Conservation (phyloP, 441 rosid species). For the Geranium incanum region DNA sequence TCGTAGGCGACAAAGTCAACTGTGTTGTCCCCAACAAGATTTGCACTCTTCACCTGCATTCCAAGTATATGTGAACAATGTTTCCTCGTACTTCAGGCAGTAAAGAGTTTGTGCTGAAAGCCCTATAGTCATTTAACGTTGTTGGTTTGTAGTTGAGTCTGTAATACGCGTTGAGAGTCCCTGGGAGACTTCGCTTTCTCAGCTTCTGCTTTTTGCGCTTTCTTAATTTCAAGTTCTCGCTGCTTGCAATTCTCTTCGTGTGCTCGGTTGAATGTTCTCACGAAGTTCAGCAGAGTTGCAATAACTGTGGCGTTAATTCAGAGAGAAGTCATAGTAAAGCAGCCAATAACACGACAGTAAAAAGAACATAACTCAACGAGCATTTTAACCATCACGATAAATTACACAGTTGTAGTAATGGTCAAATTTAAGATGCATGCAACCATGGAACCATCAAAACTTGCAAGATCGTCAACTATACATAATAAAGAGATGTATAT, state of each 20-base stretch:
- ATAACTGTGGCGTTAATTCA: slow-evolving; percentile 44
- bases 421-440: background rate
- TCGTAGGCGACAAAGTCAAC: background rate
- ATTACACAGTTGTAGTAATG: background rate
- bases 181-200: slow-evolving; percentile 17
- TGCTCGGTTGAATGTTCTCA: slow-evolving; percentile 67
- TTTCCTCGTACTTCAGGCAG: background rate
- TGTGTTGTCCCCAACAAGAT: background rate
- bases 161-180: slow-evolving; percentile 2
- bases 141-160: background rate
- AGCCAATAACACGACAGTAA: background rate
- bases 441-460: too few relatives aligned
- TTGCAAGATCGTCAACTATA: too few relatives aligned
- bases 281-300: slow-evolving; percentile 76
- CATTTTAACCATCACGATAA: too few relatives aligned
- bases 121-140: background rate
- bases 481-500: too few relatives aligned
- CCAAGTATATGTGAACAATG: background rate
- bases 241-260: slow-evolving; percentile 79
- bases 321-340: background rate
- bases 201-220: slow-evolving; percentile 30
- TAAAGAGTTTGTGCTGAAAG: background rate
- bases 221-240: slow-evolving; percentile 50
- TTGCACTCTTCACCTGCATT: background rate
- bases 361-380: too few relatives aligned